phyloP scores from a whole-genome alignment of 139 green algal genomes.

The Chlorella sorokiniana region DNA sequence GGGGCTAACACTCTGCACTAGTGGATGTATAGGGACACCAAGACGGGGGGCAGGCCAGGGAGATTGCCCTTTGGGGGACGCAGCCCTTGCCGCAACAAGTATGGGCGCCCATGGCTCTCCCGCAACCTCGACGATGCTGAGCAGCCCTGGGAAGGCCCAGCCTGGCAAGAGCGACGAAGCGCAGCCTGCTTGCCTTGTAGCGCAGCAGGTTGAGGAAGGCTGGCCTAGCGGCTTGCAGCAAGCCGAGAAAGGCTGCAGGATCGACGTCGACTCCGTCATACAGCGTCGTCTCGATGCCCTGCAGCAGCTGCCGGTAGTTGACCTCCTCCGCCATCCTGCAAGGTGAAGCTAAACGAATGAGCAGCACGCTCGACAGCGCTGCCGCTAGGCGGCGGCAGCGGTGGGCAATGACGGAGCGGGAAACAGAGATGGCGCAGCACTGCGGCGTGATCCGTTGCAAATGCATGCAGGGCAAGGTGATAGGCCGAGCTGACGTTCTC shows the following conservation, averaged over 20 bases:
- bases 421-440: no score
- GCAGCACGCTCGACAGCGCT: neutral
- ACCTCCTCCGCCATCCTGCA: neutral
- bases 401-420: no score
- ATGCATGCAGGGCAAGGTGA: no score
- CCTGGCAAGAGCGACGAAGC: neutral
- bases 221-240: constrained; percentile 51
- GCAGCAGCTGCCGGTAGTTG: constrained; percentile 16
- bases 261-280: constrained; percentile 11
- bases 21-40: neutral
- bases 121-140: no score
- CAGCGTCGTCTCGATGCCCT: constrained; percentile 9
- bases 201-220: constrained; percentile 63
- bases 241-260: neutral
- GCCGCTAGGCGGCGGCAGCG: neutral
- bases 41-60: neutral
- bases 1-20: neutral
- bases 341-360: neutral
- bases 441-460: no score
- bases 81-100: no score
- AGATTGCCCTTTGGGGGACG: no score
- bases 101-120: no score
- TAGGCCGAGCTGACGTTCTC: no score
- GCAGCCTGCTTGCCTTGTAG: constrained; percentile 53
- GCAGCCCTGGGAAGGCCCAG: neutral